Percentiles rank a stretch among this genome's conserved stretches.
phyloP scores from a whole-genome alignment of 495 filamentous ascomycete species.

The Podospora fimiseda region DNA sequence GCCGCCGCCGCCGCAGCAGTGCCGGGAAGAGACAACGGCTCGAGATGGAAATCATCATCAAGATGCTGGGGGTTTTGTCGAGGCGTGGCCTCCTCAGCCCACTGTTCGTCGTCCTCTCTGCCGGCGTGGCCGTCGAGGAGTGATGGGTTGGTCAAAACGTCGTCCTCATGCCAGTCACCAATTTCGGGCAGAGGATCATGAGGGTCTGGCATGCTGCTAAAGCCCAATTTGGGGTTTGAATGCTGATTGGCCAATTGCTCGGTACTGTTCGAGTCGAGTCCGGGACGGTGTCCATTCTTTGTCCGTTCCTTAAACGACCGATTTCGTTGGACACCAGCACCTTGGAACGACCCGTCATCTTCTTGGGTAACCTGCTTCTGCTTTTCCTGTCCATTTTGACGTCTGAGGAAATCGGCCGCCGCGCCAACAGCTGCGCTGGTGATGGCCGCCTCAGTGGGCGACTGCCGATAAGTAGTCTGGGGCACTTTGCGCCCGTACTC shows the following conservation, averaged over 20 bases:
- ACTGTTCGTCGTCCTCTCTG: constrained; percentile 29
- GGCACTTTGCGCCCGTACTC: constrained; percentile 50
- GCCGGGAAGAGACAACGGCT: constrained; percentile 22
- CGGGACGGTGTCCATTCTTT: constrained; percentile 40
- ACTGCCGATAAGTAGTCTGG: constrained; percentile 32
- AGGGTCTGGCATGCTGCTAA: constrained; percentile 57
- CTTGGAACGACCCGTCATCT: constrained; percentile 20
- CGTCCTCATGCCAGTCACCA: constrained; percentile 54
- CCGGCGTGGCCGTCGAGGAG: constrained; percentile 32
- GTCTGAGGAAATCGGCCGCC: constrained; percentile 40
- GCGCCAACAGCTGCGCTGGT: constrained; percentile 46
- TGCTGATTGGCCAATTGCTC: constrained; percentile 55
- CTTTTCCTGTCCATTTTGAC: constrained; percentile 29
- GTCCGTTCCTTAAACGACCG: constrained; percentile 53
- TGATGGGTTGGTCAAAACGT: constrained; percentile 40
- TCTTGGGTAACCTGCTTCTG: constrained; percentile 30
- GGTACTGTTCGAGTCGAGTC: constrained; percentile 68
- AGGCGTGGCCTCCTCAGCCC: constrained; percentile 36
- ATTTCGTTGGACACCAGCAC: constrained; percentile 38
- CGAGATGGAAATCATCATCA: constrained; percentile 31
- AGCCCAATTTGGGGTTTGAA: constrained; percentile 49
- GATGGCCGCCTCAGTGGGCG: constrained; percentile 47
- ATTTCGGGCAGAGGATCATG: constrained; percentile 63
- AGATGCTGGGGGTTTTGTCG: constrained; percentile 26
- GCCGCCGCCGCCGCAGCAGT: constrained; percentile 36